phyloP scores from a whole-genome alignment of 495 filamentous ascomycete genomes.

The Chlorociboria aeruginascens region DNA sequence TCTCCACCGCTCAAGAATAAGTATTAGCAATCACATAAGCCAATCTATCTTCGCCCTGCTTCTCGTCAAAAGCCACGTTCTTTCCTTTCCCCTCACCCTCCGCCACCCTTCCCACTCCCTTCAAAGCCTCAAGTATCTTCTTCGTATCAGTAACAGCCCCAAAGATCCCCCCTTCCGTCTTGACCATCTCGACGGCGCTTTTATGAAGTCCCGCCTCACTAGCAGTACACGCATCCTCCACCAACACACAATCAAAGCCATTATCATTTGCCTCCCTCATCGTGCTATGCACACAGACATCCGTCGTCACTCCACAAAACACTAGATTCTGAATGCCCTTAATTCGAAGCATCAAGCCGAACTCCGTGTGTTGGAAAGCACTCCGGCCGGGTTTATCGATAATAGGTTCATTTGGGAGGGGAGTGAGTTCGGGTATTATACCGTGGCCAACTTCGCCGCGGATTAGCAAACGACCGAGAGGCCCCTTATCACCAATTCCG shows the following conservation, averaged over 20 bases:
- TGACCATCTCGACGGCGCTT: constrained; percentile 10
- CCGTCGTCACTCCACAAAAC: constrained; percentile 54
- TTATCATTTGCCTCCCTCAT: constrained; percentile 57
- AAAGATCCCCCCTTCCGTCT: constrained; percentile 18
- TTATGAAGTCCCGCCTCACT: constrained; percentile 6
- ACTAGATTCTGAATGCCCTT: constrained; percentile 50
- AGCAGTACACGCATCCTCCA: constrained; percentile 13
- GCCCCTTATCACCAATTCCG: constrained; percentile 48
- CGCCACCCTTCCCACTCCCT: not conserved
- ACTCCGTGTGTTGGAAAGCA: constrained; percentile 56
- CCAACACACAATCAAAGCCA: constrained; percentile 15
- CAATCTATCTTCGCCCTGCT: no score
- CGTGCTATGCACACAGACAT: constrained; percentile 55
- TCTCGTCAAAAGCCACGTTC: no score
- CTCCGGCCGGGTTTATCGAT: constrained; percentile 58
- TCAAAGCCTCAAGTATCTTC: constrained; percentile 6
- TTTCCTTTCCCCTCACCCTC: not conserved
- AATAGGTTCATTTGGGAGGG: constrained; percentile 42
- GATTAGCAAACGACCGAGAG: constrained; percentile 50
- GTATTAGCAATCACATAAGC: no score
- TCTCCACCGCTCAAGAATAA: no score
- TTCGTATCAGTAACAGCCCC: constrained; percentile 9
- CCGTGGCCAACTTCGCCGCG: constrained; percentile 54
- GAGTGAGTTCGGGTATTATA: constrained; percentile 46
- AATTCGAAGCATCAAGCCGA: constrained; percentile 46